Percentiles rank a stretch among this genome's conserved stretches.
Evolutionary conservation across 306 rosid genomes (phyloP).

Genomic region (Alnus glutinosa): DNA sequence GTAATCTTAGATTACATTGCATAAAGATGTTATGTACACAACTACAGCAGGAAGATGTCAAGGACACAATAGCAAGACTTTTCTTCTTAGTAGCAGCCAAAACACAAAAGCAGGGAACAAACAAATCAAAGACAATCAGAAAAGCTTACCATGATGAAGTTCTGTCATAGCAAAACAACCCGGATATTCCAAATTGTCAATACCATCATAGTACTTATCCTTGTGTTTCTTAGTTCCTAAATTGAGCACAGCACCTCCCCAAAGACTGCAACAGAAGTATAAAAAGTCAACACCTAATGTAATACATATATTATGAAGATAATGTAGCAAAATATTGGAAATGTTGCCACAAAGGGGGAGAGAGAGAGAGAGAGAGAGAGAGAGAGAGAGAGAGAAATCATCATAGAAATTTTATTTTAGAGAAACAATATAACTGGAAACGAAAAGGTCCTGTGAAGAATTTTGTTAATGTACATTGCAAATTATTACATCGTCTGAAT

Average conservation of each 20-base stretch:
- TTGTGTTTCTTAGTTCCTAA: constrained; percentile 88
- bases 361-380: not conserved
- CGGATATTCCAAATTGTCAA: constrained; percentile 77
- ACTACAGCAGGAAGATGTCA: not conserved
- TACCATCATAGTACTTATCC: constrained; percentile 86
- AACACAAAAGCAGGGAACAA: not conserved
- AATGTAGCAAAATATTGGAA: not conserved
- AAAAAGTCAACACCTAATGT: not conserved
- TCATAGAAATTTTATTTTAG: not conserved
- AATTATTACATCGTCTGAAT: not conserved
- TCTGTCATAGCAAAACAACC: constrained; percentile 99
- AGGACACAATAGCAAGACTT: not conserved
- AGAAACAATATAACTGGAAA: not conserved
- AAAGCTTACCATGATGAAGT: constrained; percentile 77
- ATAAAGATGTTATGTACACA: not conserved
- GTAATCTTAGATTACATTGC: not conserved
- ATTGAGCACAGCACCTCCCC: constrained; percentile 96
- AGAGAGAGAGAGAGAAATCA: not conserved
- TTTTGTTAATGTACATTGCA: not conserved
- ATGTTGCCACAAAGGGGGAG: not conserved
- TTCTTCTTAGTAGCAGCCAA: not conserved
- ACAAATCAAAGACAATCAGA: not conserved
- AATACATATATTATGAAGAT: not conserved
- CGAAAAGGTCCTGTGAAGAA: not conserved
- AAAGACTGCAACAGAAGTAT: constrained; percentile 51